These are phyloP conservation scores for Ajuga reptans DNA, from an alignment of 305 asterid species.

Conservation along the genomic window DNA sequence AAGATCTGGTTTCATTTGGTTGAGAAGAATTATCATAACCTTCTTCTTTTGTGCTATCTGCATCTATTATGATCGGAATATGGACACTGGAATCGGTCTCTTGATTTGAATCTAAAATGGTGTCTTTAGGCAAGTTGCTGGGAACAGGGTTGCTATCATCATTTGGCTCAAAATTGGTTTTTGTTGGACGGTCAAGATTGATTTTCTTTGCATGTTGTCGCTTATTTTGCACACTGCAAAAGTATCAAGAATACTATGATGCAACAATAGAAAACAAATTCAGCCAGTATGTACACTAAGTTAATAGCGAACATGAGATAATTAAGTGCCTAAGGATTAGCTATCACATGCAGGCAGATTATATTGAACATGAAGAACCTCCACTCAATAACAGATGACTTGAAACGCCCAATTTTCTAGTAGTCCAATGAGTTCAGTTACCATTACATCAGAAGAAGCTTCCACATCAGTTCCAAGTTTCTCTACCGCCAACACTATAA, in stretches of 20 bases:
- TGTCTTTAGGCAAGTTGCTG: constrained; percentile 26
- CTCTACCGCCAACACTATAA: background rate
- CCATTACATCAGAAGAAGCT: constrained; percentile 4
- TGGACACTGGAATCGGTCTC: constrained; percentile 26
- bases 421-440: background rate
- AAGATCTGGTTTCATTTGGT: constrained; percentile 26
- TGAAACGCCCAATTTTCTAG: background rate
- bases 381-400: background rate
- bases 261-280: background rate
- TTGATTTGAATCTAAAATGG: constrained; percentile 26
- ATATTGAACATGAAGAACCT: background rate
- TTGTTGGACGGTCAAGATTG: constrained; percentile 35
- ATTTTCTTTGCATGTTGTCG: constrained; percentile 52
- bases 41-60: constrained; percentile 27
- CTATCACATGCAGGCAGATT: background rate
- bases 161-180: constrained; percentile 30
- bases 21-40: constrained; percentile 26
- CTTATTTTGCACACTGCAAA: constrained; percentile 58
- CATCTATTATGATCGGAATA: constrained; percentile 27
- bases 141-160: constrained; percentile 36
- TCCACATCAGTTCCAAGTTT: background rate
- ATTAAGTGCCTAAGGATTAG: background rate
- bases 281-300: background rate
- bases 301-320: background rate
- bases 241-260: constrained; percentile 9